Conservation (phyloP, 768 basidiomycete genomes). For the Sutorius australiensis region DNA sequence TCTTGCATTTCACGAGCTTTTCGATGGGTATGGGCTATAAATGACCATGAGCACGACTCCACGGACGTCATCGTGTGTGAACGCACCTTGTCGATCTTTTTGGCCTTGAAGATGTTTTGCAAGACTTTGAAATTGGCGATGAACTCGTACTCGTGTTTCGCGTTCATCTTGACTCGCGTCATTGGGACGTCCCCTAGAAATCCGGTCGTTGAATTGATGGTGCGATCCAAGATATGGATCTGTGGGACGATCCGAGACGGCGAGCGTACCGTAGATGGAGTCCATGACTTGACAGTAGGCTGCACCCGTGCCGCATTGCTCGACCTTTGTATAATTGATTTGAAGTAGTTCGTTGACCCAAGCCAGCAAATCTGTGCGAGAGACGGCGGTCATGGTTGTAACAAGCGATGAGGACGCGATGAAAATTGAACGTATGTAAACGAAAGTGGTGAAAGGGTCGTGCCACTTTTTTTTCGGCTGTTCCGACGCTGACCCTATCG, state of each 20-base stretch:
- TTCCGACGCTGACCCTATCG: not conserved
- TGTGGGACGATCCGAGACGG: slow-evolving; percentile 8
- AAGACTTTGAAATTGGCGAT: slow-evolving; percentile 94
- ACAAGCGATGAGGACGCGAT: slow-evolving; percentile 9
- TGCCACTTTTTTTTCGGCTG: slow-evolving; percentile 9
- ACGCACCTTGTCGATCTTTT: slow-evolving; percentile 89
- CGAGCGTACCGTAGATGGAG: slow-evolving; percentile 78
- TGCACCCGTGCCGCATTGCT: slow-evolving; percentile 87
- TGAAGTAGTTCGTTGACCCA: slow-evolving; percentile 96
- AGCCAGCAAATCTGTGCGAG: slow-evolving; percentile 79
- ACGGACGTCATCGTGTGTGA: not conserved
- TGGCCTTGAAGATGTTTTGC: slow-evolving; percentile 86
- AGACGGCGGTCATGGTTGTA: slow-evolving; percentile 52
- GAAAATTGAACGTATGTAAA: not conserved
- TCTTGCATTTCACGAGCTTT: slow-evolving; percentile 93
- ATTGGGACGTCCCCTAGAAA: slow-evolving; percentile 82
- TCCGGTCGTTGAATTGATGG: slow-evolving; percentile 9
- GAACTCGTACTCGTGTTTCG: slow-evolving; percentile 95
- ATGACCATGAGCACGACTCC: slow-evolving; percentile 4
- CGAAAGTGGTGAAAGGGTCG: slow-evolving; percentile 1
- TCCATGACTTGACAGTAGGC: slow-evolving; percentile 96
- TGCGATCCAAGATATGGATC: slow-evolving; percentile 17
- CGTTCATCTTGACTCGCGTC: slow-evolving; percentile 90
- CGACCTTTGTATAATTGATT: slow-evolving; percentile 87
- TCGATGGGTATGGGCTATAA: slow-evolving; percentile 91